Evolutionary conservation across 2,329 filamentous ascomycete species (phyloP).

Genomic region (Thermoascus crustaceus): DNA sequence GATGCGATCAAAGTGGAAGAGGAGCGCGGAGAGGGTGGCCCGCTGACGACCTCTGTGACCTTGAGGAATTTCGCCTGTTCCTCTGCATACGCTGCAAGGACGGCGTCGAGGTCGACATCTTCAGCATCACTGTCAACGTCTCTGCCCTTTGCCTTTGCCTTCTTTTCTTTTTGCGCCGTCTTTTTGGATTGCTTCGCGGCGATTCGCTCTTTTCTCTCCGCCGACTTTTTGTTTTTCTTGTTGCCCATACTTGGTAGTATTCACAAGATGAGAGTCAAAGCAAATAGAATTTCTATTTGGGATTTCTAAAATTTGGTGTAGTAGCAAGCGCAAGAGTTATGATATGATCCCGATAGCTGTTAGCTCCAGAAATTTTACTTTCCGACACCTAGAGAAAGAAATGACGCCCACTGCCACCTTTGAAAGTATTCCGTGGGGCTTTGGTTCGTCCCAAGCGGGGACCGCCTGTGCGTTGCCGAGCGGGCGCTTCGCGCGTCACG

Average conservation of each 20-base stretch:
- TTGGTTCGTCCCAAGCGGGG: too few relatives aligned
- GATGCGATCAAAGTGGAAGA: conserved; percentile 78
- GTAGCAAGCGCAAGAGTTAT: too few relatives aligned
- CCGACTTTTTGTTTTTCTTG: conserved; percentile 49
- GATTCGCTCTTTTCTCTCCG: conserved; percentile 49
- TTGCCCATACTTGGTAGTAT: conserved; percentile 36
- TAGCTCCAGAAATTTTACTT: too few relatives aligned
- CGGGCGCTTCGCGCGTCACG: conserved; percentile 7
- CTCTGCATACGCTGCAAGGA: conserved; percentile 85
- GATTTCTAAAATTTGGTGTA: too few relatives aligned
- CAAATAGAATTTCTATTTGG: too few relatives aligned
- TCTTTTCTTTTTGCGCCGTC: conserved; percentile 66
- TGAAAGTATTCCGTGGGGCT: too few relatives aligned
- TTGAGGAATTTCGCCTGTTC: conserved; percentile 92
- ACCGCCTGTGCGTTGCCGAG: too few relatives aligned
- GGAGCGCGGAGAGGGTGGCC: conserved; percentile 67
- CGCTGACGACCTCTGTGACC: conserved; percentile 70
- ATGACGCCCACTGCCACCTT: too few relatives aligned
- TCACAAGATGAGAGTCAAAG: too few relatives aligned
- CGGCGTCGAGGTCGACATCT: conserved; percentile 85
- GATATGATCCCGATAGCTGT: too few relatives aligned
- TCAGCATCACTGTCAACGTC: conserved; percentile 81
- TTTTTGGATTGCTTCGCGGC: conserved; percentile 80
- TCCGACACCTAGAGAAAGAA: too few relatives aligned
- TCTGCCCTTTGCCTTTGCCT: conserved; percentile 57